Evolutionary conservation across 2,329 filamentous ascomycete genomes (phyloP).

Genomic region (Stemphylium lycopersici): DNA sequence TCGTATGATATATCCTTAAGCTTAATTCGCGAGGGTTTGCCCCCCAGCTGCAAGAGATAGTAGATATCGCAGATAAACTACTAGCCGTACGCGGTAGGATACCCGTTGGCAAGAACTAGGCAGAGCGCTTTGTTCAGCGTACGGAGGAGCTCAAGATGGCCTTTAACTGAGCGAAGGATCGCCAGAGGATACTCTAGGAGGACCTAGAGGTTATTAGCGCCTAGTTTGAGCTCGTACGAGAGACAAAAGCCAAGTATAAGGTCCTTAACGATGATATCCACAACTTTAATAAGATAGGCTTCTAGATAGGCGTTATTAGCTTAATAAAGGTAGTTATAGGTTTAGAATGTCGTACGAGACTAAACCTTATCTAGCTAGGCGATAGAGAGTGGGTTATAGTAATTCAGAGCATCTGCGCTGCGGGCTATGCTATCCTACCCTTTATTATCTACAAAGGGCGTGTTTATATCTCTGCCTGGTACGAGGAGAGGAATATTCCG

Average conservation of each 20-base stretch:
- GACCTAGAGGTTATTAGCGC: conserved; percentile 13
- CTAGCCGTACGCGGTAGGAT: not conserved
- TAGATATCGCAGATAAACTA: conserved; percentile 17
- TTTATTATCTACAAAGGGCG: not conserved
- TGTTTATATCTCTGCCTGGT: not conserved
- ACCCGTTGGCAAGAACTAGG: conserved; percentile 21
- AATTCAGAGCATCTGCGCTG: conserved; percentile 8
- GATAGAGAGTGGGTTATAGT: conserved; percentile 18
- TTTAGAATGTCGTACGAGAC: conserved; percentile 5
- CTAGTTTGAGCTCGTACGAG: conserved; percentile 21
- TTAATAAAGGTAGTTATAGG: conserved; percentile 17
- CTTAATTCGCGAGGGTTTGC: too few species aligned
- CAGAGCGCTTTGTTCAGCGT: conserved; percentile 17
- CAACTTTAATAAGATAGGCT: conserved; percentile 36
- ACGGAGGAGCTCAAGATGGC: conserved; percentile 18
- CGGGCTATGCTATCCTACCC: not conserved
- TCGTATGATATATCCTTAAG: too few species aligned
- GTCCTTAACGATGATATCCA: conserved; percentile 8
- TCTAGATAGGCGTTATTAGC: conserved; percentile 17
- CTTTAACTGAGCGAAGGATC: conserved; percentile 17
- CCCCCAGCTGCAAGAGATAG: conserved; percentile 11
- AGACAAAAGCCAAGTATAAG: conserved; percentile 13
- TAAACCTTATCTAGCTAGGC: conserved; percentile 13
- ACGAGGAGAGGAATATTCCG: not conserved
- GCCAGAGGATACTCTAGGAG: conserved; percentile 5